phyloP scores from a whole-genome alignment of 495 filamentous ascomycete species.

The Hypoxylon trugodes region DNA sequence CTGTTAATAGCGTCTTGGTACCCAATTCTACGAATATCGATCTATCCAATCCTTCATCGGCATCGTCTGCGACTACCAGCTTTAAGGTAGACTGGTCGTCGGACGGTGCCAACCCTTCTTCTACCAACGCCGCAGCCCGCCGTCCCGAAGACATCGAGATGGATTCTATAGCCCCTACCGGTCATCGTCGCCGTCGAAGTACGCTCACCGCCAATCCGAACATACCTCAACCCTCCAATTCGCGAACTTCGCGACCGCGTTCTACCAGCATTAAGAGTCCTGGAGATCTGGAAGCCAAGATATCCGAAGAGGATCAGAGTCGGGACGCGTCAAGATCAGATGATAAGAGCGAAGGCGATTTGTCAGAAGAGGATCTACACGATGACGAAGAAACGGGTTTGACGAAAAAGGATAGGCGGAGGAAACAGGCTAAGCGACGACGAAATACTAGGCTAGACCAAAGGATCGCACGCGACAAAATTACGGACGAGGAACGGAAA shows the following conservation, averaged over 20 bases:
- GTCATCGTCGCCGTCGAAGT: constrained; percentile 68
- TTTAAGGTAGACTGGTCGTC: constrained; percentile 44
- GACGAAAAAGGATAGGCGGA: constrained; percentile 73
- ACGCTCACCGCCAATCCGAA: constrained; percentile 57
- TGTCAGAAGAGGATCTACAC: constrained; percentile 75
- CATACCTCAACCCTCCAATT: constrained; percentile 50
- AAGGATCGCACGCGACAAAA: constrained; percentile 66
- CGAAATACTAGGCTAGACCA: constrained; percentile 78
- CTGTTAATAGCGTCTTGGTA: constrained; percentile 35
- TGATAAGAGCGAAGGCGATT: constrained; percentile 41
- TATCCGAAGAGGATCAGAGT: constrained; percentile 49
- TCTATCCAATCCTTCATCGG: constrained; percentile 41
- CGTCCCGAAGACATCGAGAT: constrained; percentile 57
- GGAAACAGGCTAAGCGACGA: constrained; percentile 69
- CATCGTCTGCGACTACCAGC: constrained; percentile 45
- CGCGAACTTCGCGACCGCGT: constrained; percentile 58
- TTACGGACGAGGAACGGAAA: constrained; percentile 70
- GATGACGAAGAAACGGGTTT: constrained; percentile 92
- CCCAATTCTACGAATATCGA: constrained; percentile 38
- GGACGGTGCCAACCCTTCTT: constrained; percentile 39
- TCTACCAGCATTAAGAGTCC: constrained; percentile 49
- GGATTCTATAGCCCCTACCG: constrained; percentile 52
- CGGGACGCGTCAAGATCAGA: constrained; percentile 36
- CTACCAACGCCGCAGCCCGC: constrained; percentile 37
- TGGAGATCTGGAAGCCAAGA: constrained; percentile 51